phyloP scores from a whole-genome alignment of 2,329 filamentous ascomycete genomes.

The Corynespora cassiicola region DNA sequence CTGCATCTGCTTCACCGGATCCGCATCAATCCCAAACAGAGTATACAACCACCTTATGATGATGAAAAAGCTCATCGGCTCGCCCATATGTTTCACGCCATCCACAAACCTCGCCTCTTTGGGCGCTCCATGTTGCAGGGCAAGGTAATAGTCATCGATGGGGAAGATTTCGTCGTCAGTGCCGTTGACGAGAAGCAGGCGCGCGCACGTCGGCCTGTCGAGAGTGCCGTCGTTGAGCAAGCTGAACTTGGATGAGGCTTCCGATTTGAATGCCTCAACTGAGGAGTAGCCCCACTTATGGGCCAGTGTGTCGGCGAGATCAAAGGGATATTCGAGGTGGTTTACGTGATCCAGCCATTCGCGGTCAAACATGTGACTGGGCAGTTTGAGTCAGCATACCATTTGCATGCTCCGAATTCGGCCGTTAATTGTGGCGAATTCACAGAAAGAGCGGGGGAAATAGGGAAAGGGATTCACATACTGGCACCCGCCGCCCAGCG shows the following conservation, averaged over 20 bases:
- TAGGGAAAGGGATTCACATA: too few species aligned
- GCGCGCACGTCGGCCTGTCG: constrained; percentile 55
- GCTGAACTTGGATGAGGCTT: constrained; percentile 59
- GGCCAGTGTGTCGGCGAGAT: constrained; percentile 58
- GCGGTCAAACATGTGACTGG: constrained; percentile 63
- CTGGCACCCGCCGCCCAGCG: constrained; percentile 61
- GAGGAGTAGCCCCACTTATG: constrained; percentile 55
- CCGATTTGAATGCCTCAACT: constrained; percentile 53
- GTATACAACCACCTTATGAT: constrained; percentile 58
- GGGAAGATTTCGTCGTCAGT: constrained; percentile 68
- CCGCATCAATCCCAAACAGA: constrained; percentile 53
- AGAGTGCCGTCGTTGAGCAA: constrained; percentile 63
- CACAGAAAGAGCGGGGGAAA: too few species aligned
- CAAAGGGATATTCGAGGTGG: constrained; percentile 66
- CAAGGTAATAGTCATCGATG: constrained; percentile 65
- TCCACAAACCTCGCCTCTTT: constrained; percentile 59
- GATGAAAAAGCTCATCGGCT: constrained; percentile 56
- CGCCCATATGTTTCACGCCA: constrained; percentile 58
- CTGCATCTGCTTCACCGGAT: constrained; percentile 53
- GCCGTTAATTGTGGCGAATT: too few species aligned
- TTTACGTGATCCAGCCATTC: constrained; percentile 63
- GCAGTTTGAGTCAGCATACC: too few species aligned
- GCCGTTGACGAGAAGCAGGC: constrained; percentile 63
- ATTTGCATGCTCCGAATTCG: too few species aligned
- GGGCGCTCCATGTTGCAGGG: constrained; percentile 58